phyloP scores from a whole-genome alignment of 441 rosid species.

The Melastoma candidum region DNA sequence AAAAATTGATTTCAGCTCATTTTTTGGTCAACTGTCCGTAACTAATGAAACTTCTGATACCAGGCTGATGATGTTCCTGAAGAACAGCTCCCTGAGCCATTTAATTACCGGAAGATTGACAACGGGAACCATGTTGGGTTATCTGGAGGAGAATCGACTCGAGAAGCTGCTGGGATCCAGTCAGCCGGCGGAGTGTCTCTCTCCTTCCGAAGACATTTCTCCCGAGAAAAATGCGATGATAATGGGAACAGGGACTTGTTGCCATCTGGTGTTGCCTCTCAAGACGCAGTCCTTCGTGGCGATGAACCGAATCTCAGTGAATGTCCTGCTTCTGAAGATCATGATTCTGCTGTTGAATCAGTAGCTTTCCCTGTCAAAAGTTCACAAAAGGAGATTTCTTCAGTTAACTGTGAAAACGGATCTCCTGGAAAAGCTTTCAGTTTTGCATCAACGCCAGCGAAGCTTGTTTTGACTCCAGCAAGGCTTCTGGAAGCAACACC shows the following conservation, averaged over 20 bases:
- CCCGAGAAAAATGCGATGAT: conserved; percentile 13
- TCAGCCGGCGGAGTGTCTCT: conserved; percentile 28
- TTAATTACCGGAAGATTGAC: conserved; percentile 23
- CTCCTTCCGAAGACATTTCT: conserved; percentile 37
- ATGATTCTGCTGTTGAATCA: conserved; percentile 10
- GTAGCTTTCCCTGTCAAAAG: conserved; percentile 23
- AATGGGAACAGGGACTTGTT: conserved; percentile 7
- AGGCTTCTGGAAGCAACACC: conserved; percentile 39
- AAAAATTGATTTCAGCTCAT: not conserved
- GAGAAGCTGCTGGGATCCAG: conserved; percentile 13
- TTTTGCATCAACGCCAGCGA: conserved; percentile 50
- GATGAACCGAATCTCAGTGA: conserved; percentile 9
- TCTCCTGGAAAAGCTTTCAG: conserved; percentile 22
- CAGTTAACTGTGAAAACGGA: conserved; percentile 11
- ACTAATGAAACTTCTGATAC: conserved; percentile 8
- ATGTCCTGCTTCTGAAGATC: conserved; percentile 15
- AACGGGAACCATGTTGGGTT: conserved; percentile 7
- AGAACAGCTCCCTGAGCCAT: conserved; percentile 63
- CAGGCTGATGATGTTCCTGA: conserved; percentile 79
- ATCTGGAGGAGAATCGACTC: conserved; percentile 12
- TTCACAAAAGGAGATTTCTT: conserved; percentile 27
- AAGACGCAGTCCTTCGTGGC: conserved; percentile 13
- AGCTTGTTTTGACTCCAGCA: conserved; percentile 35
- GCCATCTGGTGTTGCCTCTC: conserved; percentile 9
- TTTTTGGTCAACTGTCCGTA: not conserved